These are phyloP conservation scores for Penicillium sp. DNA, from an alignment of 2,329 filamentous ascomycete species.

Conservation along the genomic window DNA sequence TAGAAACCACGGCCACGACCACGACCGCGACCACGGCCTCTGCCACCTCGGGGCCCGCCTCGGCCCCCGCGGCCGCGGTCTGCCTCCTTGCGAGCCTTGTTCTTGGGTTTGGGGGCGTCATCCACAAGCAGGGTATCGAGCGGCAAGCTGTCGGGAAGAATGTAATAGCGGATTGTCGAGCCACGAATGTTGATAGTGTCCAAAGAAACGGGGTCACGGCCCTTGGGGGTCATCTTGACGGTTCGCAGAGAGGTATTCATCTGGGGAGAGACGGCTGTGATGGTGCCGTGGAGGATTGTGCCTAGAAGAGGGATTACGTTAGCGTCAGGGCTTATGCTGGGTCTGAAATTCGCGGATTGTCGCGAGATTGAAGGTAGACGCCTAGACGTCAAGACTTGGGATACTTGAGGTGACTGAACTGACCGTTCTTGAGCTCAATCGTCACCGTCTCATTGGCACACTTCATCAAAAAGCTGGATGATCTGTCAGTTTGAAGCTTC, in stretches of 20 bases:
- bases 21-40: slow-evolving; percentile 56
- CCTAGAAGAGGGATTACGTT: slow-evolving; percentile 56
- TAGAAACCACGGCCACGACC: slow-evolving; percentile 56
- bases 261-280: slow-evolving; percentile 92
- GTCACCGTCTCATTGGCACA: slow-evolving; percentile 98
- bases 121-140: slow-evolving; percentile 95
- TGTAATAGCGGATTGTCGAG: slow-evolving; percentile 93
- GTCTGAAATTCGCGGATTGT: neutral
- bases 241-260: slow-evolving; percentile 98
- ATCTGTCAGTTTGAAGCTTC: slow-evolving; percentile 23
- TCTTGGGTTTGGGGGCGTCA: slow-evolving; percentile 97
- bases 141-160: slow-evolving; percentile 92
- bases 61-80: slow-evolving; percentile 55
- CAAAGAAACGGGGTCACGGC: slow-evolving; percentile 82
- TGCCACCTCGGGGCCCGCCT: slow-evolving; percentile 52
- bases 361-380: neutral
- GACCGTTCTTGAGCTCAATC: slow-evolving; percentile 97
- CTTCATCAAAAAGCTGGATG: slow-evolving; percentile 92
- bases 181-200: slow-evolving; percentile 97
- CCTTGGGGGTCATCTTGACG: slow-evolving; percentile 93
- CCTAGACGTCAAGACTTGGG: slow-evolving; percentile 7
- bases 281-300: slow-evolving; percentile 94
- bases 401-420: slow-evolving; percentile 20
- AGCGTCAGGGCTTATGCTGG: neutral
- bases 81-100: slow-evolving; percentile 94